Evolutionary conservation across 352 stramenopile species (phyloP).

Genomic region (Thalassiosira mediterranea): DNA sequence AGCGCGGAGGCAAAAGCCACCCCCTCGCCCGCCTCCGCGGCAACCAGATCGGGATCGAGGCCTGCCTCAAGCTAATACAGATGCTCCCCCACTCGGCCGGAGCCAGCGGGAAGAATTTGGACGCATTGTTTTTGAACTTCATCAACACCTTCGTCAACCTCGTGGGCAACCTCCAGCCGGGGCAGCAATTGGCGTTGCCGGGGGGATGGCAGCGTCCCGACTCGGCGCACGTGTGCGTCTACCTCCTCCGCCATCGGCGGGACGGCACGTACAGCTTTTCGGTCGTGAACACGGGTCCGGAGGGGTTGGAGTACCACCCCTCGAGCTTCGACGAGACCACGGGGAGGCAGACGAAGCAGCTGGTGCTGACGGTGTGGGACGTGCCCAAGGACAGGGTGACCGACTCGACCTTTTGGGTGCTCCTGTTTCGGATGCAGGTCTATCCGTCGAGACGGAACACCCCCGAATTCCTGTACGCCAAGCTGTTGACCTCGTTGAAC

Average conservation of each 20-base stretch:
- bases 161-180: conserved; percentile 76
- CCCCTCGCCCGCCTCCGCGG: conserved; percentile 62
- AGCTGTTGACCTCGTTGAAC: conserved; percentile 81
- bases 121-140: conserved; percentile 84
- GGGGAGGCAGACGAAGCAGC: conserved; percentile 80
- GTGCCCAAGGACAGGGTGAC: conserved; percentile 72
- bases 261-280: conserved; percentile 78
- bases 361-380: conserved; percentile 82
- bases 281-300: conserved; percentile 80
- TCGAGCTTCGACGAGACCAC: conserved; percentile 79
- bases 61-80: conserved; percentile 81
- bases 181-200: conserved; percentile 80
- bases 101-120: conserved; percentile 71
- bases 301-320: conserved; percentile 83
- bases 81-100: conserved; percentile 80
- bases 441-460: conserved; percentile 82
- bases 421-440: conserved; percentile 85
- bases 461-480: conserved; percentile 80
- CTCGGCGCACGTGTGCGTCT: conserved; percentile 75
- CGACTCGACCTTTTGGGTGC: conserved; percentile 83
- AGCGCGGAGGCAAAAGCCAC: conserved; percentile 17
- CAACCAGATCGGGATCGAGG: conserved; percentile 82
- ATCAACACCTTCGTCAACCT: conserved; percentile 85
- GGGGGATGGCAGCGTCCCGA: conserved; percentile 81
- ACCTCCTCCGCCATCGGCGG: conserved; percentile 78